Conservation (phyloP, 805 yeast genomes). For the Saturnispora zaruensis region DNA sequence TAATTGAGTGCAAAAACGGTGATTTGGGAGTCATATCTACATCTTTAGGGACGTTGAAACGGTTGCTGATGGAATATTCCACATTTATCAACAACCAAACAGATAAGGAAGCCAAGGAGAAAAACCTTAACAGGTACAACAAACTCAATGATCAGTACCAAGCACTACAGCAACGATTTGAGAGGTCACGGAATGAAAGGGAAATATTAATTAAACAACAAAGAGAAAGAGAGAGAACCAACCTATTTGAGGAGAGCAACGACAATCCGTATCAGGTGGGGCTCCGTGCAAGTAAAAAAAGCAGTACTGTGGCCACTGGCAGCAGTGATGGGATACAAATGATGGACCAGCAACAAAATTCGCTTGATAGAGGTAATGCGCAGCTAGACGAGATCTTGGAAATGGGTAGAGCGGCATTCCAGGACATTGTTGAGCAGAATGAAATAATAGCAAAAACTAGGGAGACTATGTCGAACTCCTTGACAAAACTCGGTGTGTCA, state of each 20-base stretch:
- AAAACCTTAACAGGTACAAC: not conserved
- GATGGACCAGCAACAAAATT: constrained; percentile 51
- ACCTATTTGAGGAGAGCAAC: constrained; percentile 9
- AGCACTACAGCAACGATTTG: not conserved
- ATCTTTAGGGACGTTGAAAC: not conserved
- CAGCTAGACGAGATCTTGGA: constrained; percentile 86
- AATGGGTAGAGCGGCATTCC: constrained; percentile 79
- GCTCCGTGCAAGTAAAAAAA: constrained; percentile 4
- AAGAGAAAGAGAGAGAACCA: not conserved
- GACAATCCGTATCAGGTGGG: constrained; percentile 44
- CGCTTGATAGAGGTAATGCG: constrained; percentile 55
- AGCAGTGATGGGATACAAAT: constrained; percentile 38
- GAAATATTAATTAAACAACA: not conserved
- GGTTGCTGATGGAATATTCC: not conserved
- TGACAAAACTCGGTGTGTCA: constrained; percentile 80
- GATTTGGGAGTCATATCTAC: not conserved
- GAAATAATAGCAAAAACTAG: constrained; percentile 58
- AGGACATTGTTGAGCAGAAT: constrained; percentile 80
- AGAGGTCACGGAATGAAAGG: not conserved
- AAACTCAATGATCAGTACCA: not conserved
- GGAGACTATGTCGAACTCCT: constrained; percentile 52
- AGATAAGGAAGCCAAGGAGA: not conserved
- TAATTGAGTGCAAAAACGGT: not conserved
- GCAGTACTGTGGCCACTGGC: not conserved
- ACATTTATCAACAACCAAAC: not conserved